A percentile compares a stretch with the other conserved stretches of the same genome.
Evolutionary conservation across 345 rosid species (phyloP).

Genomic region (Gossypium rotundifolium): DNA sequence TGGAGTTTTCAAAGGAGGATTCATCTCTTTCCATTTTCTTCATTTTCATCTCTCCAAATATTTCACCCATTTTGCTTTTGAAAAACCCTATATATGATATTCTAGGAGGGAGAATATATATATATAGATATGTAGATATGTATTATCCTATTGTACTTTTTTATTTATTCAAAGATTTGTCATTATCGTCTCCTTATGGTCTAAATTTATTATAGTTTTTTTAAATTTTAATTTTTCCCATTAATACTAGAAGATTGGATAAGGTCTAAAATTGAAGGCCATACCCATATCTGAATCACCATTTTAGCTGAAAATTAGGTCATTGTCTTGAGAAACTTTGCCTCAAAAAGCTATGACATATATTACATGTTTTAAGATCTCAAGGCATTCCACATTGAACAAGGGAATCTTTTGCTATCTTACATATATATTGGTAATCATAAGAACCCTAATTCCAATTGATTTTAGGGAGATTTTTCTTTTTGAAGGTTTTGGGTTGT

Average conservation of each 20-base stretch:
- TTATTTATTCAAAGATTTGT: slow-evolving; percentile 26
- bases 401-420: neutral
- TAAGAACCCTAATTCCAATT: neutral
- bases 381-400: neutral
- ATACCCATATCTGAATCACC: slow-evolving; percentile 34
- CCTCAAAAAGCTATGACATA: slow-evolving; percentile 33
- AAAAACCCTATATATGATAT: slow-evolving; percentile 3
- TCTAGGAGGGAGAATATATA: slow-evolving; percentile 23
- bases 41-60: slow-evolving; percentile 15
- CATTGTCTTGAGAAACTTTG: slow-evolving; percentile 29
- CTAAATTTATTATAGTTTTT: slow-evolving; percentile 7
- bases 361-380: slow-evolving; percentile 13
- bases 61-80: slow-evolving; percentile 8
- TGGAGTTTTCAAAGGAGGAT: slow-evolving; percentile 36
- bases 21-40: slow-evolving; percentile 18
- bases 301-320: slow-evolving; percentile 15
- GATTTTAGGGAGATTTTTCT: neutral
- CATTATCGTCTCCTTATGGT: slow-evolving; percentile 15
- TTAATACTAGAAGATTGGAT: slow-evolving; percentile 33
- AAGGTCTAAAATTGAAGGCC: slow-evolving; percentile 32
- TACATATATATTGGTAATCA: neutral
- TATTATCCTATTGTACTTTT: neutral
- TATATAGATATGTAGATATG: slow-evolving; percentile 1
- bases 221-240: too few relatives aligned
- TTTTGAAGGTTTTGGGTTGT: neutral